Base-by-base conservation (phyloP, 108 stramenopile species). In the Poteriospumella lacustris region DNA sequence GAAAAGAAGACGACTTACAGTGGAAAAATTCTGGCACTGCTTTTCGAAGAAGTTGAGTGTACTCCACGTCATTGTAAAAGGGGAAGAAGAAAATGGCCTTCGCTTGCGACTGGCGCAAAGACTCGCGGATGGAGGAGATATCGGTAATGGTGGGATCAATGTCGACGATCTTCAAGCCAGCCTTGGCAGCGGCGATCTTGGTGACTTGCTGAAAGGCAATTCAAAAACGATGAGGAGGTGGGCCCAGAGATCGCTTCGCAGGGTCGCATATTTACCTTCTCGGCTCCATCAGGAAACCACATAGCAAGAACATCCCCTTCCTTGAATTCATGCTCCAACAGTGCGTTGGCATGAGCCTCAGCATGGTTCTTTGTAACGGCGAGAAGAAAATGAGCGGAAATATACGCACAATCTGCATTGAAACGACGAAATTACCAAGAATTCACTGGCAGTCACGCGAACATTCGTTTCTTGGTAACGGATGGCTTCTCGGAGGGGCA, bases 331-430 rank as follows among this genome's bases (percentile, higher is more conserved):
- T 64, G 60, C 36, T 64, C 60, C 15, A 64, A 33, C 3, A 64
- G 31, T 3, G 29, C 60, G 24, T 64, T 64, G 36, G 60, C 60
- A 64, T 64, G 60, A 64, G 60, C 15, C 36, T 64, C 60, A 3
- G 60, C 24, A 24, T 64, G 36, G 5, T 33, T 64, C 60, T 64
- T n/a, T n/a, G n/a, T n/a, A n/a, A n/a, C n/a, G n/a, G n/a, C n/a
- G n/a, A n/a, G n/a, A n/a, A n/a, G n/a, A n/a, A n/a, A n/a, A n/a
- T n/a, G n/a, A n/a, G n/a, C n/a, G n/a, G n/a, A n/a, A n/a, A n/a
- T n/a, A n/a, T n/a, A n/a, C n/a, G n/a, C n/a, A n/a, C n/a, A n/a
- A n/a, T n/a, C n/a, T n/a, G n/a, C n/a, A n/a, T n/a, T n/a, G n/a
- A n/a, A n/a, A n/a, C n/a, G n/a, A n/a, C n/a, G n/a, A n/a, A n/a